Base-by-base conservation (phyloP, 108 stramenopile species). In the Pseudonitzschia pungens region DNA sequence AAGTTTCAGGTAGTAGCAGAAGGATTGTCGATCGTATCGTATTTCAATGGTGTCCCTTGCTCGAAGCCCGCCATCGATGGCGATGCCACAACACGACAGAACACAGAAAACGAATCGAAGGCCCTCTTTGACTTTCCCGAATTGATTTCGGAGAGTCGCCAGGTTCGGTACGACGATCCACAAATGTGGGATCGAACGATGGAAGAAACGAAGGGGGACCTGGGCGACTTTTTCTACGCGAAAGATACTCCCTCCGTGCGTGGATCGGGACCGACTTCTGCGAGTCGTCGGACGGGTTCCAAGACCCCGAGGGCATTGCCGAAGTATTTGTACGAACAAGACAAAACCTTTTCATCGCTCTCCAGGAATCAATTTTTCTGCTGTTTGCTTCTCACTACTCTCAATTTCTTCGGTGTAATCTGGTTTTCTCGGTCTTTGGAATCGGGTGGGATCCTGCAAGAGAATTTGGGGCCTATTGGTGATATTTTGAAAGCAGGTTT, bases 21-120 rank as follows among this genome's bases (percentile, higher is more conserved):
- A 50, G 79, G 75, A 0, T 71, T 94, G 66, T 63, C 67, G 16
- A 82, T 94, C 6, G 81, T 91, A 6, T 56, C 90, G 21, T 84
- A 94, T 70, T 94, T 94, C 73, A 90, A 94, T 73, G 93, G 93
- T 52, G 76, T 81, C 22, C 92, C 92, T 18, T 70, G 65, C 1
- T 48, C 56, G 26, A 29, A n/a, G 29, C n/a, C n/a, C n/a, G 11
- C 60, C 33, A 53, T 21, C 52, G 52, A 53, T 16, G 32, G 24
- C 12, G 72, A 60, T 18, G 51, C 41, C 22, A 55, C 70, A 57
- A 68, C 31, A 20, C 28, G 29, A 36, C 55, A 52, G 2, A 12
- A 69, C 18, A 75, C 68, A 44, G 20, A n/a, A 12, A 21, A 76
- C 69, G 45, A 59, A 72, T 45, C 55, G 41, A 42, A 76, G 2